These are phyloP conservation scores for Macrophomina pseudophaseolina DNA, from an alignment of 2,329 filamentous ascomycete genomes.

Conservation along the genomic window DNA sequence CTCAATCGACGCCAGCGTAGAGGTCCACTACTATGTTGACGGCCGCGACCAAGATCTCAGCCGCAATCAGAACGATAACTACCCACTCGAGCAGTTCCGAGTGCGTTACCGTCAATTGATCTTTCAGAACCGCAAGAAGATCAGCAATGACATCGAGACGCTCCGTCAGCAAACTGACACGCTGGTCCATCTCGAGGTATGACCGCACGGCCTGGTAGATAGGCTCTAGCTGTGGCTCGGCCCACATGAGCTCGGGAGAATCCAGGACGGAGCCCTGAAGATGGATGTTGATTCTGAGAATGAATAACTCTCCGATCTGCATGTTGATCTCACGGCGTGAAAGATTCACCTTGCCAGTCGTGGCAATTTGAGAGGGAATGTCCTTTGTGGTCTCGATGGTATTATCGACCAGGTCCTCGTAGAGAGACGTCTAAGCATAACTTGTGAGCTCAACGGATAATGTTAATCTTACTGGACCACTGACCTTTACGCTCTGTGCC, in stretches of 20 bases:
- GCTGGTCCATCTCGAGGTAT: conserved; percentile 98
- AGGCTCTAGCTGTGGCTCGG: conserved; percentile 93
- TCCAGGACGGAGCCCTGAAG: conserved; percentile 95
- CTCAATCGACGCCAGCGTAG: conserved; percentile 70
- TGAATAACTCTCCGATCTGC: conserved; percentile 98
- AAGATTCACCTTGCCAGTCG: conserved; percentile 89
- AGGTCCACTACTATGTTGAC: conserved; percentile 96
- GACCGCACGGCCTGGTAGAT: conserved; percentile 94
- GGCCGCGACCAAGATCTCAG: conserved; percentile 89
- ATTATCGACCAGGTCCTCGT: conserved; percentile 92
- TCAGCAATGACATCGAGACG: conserved; percentile 92
- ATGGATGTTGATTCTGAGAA: conserved; percentile 96
- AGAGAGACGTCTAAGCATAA: conserved; percentile 76
- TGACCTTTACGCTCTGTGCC: conserved; percentile 90
- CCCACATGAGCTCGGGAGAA: conserved; percentile 97
- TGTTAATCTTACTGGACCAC: neutral
- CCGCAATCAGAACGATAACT: conserved; percentile 93
- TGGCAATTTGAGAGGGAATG: conserved; percentile 88
- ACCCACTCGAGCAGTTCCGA: conserved; percentile 59
- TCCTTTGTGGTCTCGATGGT: conserved; percentile 94
- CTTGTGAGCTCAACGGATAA: neutral
- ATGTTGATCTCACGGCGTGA: conserved; percentile 94
- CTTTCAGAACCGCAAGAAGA: conserved; percentile 88
- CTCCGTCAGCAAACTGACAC: conserved; percentile 87
- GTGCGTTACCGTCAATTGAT: conserved; percentile 85